Evolutionary conservation across 768 basidiomycete genomes (phyloP).

Genomic region (Kondoa malvinella): DNA sequence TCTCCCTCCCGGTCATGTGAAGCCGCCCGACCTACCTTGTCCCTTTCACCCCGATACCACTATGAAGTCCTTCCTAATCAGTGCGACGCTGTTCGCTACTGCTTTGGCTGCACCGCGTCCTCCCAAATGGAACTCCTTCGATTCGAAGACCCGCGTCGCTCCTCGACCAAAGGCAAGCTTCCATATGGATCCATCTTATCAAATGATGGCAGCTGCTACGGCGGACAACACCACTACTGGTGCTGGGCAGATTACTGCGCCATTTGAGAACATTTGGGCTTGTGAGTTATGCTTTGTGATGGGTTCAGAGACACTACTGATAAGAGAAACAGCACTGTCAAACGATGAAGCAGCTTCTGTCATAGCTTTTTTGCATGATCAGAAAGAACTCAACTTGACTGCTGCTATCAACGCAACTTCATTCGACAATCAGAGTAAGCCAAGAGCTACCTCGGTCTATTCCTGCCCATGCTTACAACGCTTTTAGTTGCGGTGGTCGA

Average conservation of each 20-base stretch:
- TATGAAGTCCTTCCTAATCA: background rate
- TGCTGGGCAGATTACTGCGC: background rate
- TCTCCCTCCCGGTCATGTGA: too few relatives aligned
- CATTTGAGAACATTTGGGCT: conserved; percentile 6
- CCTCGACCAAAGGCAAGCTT: background rate
- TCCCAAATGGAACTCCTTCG: background rate
- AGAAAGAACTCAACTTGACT: conserved; percentile 24
- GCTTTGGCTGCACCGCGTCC: background rate
- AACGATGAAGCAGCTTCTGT: conserved; percentile 20
- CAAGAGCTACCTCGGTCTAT: background rate
- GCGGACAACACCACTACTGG: background rate
- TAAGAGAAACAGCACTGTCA: background rate
- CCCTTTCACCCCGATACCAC: background rate
- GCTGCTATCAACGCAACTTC: conserved; percentile 10
- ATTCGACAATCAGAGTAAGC: conserved; percentile 17
- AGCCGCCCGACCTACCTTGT: too few relatives aligned
- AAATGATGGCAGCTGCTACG: background rate
- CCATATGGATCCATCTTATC: background rate
- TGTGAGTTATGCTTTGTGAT: background rate
- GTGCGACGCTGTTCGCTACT: background rate
- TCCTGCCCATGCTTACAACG: background rate
- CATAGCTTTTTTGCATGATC: conserved; percentile 19
- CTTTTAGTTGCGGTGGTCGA: conserved; percentile 15
- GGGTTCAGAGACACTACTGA: background rate
- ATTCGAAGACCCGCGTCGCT: background rate